These are phyloP conservation scores for Nosema granulosis DNA, from an alignment of 371 early-diverging fungal genomes.

Conservation along the genomic window DNA sequence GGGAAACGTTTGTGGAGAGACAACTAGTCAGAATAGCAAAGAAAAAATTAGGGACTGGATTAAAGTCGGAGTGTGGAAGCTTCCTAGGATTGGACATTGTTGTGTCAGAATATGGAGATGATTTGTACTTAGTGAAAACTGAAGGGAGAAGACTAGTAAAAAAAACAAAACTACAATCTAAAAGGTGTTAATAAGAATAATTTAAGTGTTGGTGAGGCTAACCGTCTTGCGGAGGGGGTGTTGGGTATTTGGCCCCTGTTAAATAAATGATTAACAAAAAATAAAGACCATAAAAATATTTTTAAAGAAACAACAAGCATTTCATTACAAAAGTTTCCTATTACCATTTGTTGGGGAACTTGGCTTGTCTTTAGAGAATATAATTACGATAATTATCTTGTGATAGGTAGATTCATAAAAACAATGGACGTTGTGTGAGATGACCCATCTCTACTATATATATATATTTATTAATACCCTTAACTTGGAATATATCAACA, in stretches of 20 bases:
- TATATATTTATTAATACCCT: too few relatives aligned
- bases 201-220: background rate
- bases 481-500: conserved; percentile 1
- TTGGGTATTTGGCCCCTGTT: too few relatives aligned
- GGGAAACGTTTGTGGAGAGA: background rate
- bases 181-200: background rate
- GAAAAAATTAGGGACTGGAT: background rate
- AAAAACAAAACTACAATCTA: conserved; percentile 2
- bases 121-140: conserved; percentile 11
- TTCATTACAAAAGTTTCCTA: too few relatives aligned
- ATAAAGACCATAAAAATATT: too few relatives aligned
- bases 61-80: background rate
- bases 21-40: conserved; percentile 23
- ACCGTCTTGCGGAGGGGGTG: conserved; percentile 14
- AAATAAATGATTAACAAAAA: too few relatives aligned
- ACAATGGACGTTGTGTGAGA: too few relatives aligned
- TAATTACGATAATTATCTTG: too few relatives aligned
- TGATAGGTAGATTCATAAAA: too few relatives aligned
- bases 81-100: conserved; percentile 3
- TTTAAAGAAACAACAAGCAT: too few relatives aligned
- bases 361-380: too few relatives aligned
- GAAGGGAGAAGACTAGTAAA: background rate
- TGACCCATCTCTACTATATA: too few relatives aligned
- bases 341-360: too few relatives aligned
- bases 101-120: background rate